Percentiles rank a stretch among this genome's conserved stretches.
phyloP scores from a whole-genome alignment of 2,329 filamentous ascomycete species.

The Ambrosiella beaveri region DNA sequence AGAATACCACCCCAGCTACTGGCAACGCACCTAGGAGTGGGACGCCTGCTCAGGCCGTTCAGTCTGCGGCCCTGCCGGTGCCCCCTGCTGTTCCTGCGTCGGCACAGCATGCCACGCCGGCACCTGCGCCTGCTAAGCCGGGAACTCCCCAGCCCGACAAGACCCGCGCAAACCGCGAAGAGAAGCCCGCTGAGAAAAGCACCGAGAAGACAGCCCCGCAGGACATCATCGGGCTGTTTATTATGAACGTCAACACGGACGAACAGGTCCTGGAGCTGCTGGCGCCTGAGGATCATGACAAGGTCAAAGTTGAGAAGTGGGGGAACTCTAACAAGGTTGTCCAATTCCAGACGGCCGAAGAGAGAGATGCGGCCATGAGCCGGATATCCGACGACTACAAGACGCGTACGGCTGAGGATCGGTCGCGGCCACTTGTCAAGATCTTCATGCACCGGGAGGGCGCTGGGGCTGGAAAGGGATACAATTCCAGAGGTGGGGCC shows the following conservation, averaged over 20 bases:
- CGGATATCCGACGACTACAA: constrained; percentile 61
- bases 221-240: constrained; percentile 69
- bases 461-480: constrained; percentile 23
- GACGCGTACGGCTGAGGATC: constrained; percentile 45
- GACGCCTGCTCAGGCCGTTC: constrained; percentile 13
- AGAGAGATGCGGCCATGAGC: constrained; percentile 63
- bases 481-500: constrained; percentile 43
- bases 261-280: constrained; percentile 73
- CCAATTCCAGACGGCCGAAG: constrained; percentile 62
- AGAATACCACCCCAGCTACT: constrained; percentile 18
- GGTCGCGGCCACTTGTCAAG: constrained; percentile 66
- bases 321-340: constrained; percentile 69
- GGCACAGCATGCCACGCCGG: constrained; percentile 17
- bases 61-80: constrained; percentile 14
- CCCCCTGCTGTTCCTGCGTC: constrained; percentile 19
- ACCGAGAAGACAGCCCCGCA: constrained; percentile 39
- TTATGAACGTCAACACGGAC: constrained; percentile 69
- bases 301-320: constrained; percentile 70
- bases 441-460: constrained; percentile 57
- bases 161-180: constrained; percentile 29
- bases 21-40: not conserved
- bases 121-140: constrained; percentile 16
- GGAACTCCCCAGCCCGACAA: constrained; percentile 34
- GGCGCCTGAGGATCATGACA: constrained; percentile 62
- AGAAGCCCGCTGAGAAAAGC: constrained; percentile 40